A percentile compares a stretch with the other conserved stretches of the same genome.
phyloP scores from a whole-genome alignment of 2,329 filamentous ascomycete genomes.

The Diaporthe vaccinii region DNA sequence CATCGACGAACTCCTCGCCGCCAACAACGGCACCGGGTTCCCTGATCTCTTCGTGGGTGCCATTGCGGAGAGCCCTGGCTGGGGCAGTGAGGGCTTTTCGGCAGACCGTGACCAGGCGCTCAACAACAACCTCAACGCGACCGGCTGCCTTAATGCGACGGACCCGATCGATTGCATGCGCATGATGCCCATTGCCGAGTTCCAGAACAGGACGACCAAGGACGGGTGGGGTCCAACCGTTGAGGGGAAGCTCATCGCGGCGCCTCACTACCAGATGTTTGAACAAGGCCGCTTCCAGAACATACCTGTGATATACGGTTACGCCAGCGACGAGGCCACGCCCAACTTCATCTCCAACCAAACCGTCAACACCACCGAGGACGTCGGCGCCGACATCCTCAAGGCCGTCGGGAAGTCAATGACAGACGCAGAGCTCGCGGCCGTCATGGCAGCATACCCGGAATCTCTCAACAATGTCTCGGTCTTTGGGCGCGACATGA shows the following conservation, averaged over 20 bases:
- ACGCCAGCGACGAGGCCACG: slow-evolving; percentile 35
- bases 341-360: slow-evolving; percentile 37
- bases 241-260: slow-evolving; percentile 25
- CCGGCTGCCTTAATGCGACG: slow-evolving; percentile 24
- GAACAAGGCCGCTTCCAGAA: slow-evolving; percentile 38
- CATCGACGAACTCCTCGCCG: slow-evolving; percentile 35
- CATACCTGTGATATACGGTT: slow-evolving; percentile 36
- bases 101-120: slow-evolving; percentile 27
- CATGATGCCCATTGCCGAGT: slow-evolving; percentile 34
- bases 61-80: slow-evolving; percentile 35
- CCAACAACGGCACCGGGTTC: slow-evolving; percentile 36
- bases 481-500: slow-evolving; percentile 31
- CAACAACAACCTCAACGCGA: slow-evolving; percentile 30
- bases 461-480: slow-evolving; percentile 35
- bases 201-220: slow-evolving; percentile 33
- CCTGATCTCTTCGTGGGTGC: slow-evolving; percentile 32
- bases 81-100: slow-evolving; percentile 20
- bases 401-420: slow-evolving; percentile 13
- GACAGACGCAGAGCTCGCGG: slow-evolving; percentile 22
- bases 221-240: slow-evolving; percentile 34
- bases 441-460: slow-evolving; percentile 33
- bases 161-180: slow-evolving; percentile 37
- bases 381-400: slow-evolving; percentile 13
- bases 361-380: slow-evolving; percentile 31
- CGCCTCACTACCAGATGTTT: slow-evolving; percentile 38